Evolutionary conservation across 768 basidiomycete species (phyloP).

Genomic region (Clitopilus passeckerianus): DNA sequence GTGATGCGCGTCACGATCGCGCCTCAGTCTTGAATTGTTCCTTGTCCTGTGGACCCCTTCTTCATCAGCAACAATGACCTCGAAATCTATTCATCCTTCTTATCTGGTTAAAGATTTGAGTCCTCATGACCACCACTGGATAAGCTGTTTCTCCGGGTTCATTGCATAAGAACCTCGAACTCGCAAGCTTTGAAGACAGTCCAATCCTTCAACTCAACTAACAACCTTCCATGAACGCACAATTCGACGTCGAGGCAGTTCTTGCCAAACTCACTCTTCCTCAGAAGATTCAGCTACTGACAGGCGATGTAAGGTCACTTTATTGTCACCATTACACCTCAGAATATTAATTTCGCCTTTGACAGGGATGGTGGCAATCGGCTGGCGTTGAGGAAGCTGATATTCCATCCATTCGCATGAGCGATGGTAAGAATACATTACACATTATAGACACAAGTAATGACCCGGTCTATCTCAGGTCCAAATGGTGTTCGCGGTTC

Average conservation of each 20-base stretch:
- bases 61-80: background rate
- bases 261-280: slow-evolving; percentile 30
- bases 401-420: slow-evolving; percentile 37
- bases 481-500: slow-evolving; percentile 48
- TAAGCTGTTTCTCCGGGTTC: background rate
- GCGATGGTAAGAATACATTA: slow-evolving; percentile 30
- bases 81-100: slow-evolving; percentile 14
- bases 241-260: slow-evolving; percentile 30
- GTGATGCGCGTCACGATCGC: background rate
- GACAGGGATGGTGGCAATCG: slow-evolving; percentile 46
- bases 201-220: background rate
- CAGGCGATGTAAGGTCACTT: slow-evolving; percentile 26
- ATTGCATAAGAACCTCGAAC: background rate
- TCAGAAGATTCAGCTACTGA: slow-evolving; percentile 41
- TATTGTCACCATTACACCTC: background rate
- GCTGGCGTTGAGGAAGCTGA: slow-evolving; percentile 33
- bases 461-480: slow-evolving; percentile 19
- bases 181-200: no score
- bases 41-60: background rate
- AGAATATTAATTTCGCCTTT: background rate
- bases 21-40: background rate
- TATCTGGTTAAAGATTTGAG: slow-evolving; percentile 11
- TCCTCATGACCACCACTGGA: background rate
- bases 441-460: background rate
- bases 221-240: slow-evolving; percentile 13